Evolutionary conservation across 163 green algal genomes (phyloP), one percentile per base, ranked within the genome.

Genomic region (Chlorella variabilis): DNA sequence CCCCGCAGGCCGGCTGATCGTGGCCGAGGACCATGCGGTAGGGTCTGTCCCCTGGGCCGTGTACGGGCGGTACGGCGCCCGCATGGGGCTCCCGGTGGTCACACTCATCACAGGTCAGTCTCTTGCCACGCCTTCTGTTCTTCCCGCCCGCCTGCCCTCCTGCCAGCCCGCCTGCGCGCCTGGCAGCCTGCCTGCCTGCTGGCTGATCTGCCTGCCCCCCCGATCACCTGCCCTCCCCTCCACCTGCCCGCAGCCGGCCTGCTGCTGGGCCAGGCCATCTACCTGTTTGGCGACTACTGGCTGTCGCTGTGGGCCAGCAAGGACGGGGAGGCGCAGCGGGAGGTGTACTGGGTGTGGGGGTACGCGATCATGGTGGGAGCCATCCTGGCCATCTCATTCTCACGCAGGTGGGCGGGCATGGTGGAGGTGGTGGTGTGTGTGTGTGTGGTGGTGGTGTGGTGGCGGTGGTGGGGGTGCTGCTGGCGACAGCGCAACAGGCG

Each of bases 341-440:
- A 84, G 70, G 59, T 80, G 20, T 70, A 84, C 69, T 92, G 87
- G 80, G 61, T 94, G 6, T 83, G 29, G 70, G 82, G 84, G 4
- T 86, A 92, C 63, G 54, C 88, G 25, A 69, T 83, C 59, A 83
- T 95, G 51, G 86, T 87, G 0, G 78, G 33, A 45, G 56, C 45
- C 71, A 93, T 97, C 42, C 83, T 87, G 0, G 33, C 90, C 3
- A 93, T 94, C 73, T 95, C 93, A 0, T 81, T 97, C 62, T 89
- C 88, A 4, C 86, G 95, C 23, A 56, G 51, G 2, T 56, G 54
- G 20, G 54, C 54, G 18, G 45, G 45, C 45, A 54, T 54, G 11
- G 45, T 15, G 45, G 15, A 15, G 25, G 51, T 18, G 59, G n/a
- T 67, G 54, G 9, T 63, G 20, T 29, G 54, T n/a, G 54, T 63